Base-by-base conservation (phyloP, 2,329 filamentous ascomycete genomes). In the Fusarium setosum region DNA sequence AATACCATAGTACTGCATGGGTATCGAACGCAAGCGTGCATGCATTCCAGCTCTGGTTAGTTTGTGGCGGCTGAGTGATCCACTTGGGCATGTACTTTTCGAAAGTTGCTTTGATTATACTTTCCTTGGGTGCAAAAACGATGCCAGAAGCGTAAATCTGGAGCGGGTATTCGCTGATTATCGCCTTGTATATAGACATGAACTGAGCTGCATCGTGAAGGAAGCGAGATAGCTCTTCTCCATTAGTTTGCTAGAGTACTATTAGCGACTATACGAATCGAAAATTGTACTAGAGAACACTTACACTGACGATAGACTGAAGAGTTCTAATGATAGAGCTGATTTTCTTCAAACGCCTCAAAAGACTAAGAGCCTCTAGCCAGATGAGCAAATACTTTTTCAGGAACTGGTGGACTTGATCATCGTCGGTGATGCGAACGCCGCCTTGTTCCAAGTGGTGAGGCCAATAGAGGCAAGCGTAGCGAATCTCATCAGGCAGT, bases 381-480 rank as follows among this genome's bases (percentile, higher is more conserved):
- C 38, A 57, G 18, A 52, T 41, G 0, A 57, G 18, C 6, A 57
- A 42, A 17, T 32, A 21, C 4, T 4, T 2, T 24, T 45, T 31
- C 4, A 57, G 38, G 3, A 57, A 52, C 1, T 6, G 1, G 7
- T 35, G 17, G 6, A 12, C 15, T 1, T 15, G 3, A 5, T 52
- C 15, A 1, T 20, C 7, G 7, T 45, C 31, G 15, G 9, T 11
- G 15, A 34, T 12, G 4, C 4, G 4, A 3, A 26, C 10, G 8
- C n/a, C 10, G 10, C 37, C 17, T 5, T 15, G 8, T 15, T 29
- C 10, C 2, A 56, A 6, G 8, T 57, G 54, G n/a, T 23, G 9
- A n/a, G 32, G 8, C 68, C 77, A 83, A 62, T 82, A 80, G 2
- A 70, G 68, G 67, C 78, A 82, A 12, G 79, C 78, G 70, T 83